phyloP scores from a whole-genome alignment of 163 green algal genomes.

The Scenedesmus sp. region DNA sequence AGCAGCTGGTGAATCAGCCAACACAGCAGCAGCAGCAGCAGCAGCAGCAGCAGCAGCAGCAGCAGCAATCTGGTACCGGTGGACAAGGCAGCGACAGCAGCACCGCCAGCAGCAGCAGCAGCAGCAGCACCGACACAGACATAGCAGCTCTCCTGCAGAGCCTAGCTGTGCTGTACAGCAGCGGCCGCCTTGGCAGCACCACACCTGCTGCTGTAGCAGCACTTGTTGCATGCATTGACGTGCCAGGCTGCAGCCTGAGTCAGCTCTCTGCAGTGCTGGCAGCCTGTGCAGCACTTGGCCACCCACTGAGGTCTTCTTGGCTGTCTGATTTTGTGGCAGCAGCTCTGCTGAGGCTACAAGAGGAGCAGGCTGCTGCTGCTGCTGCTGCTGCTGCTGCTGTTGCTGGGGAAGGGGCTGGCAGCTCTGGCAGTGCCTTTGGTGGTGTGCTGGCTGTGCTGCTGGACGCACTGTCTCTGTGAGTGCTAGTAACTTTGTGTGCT shows the following conservation, averaged over 20 bases:
- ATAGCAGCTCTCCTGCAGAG: constrained; percentile 7
- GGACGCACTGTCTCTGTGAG: constrained; percentile 42
- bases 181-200: background rate
- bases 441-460: constrained; percentile 5
- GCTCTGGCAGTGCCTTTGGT: background rate
- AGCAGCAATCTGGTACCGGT: background rate
- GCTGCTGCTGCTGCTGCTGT: background rate
- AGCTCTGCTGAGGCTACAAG: background rate
- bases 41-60: constrained; percentile 5
- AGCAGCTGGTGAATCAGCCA: constrained; percentile 15
- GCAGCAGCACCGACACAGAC: background rate
- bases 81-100: background rate
- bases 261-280: background rate
- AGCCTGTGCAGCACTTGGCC: constrained; percentile 4
- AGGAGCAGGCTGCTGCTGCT: background rate
- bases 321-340: background rate
- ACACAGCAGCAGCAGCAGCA: constrained; percentile 15
- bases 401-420: background rate
- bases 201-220: background rate
- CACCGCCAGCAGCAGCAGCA: background rate
- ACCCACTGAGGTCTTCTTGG: constrained; percentile 27
- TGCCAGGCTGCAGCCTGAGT: background rate
- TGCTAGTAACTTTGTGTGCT: background rate
- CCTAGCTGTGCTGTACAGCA: constrained; percentile 14
- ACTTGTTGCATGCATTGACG: background rate